Percentiles rank a stretch among this genome's conserved stretches.
These are phyloP conservation scores for Suillus lakei DNA, from an alignment of 768 basidiomycete species.

Conservation along the genomic window DNA sequence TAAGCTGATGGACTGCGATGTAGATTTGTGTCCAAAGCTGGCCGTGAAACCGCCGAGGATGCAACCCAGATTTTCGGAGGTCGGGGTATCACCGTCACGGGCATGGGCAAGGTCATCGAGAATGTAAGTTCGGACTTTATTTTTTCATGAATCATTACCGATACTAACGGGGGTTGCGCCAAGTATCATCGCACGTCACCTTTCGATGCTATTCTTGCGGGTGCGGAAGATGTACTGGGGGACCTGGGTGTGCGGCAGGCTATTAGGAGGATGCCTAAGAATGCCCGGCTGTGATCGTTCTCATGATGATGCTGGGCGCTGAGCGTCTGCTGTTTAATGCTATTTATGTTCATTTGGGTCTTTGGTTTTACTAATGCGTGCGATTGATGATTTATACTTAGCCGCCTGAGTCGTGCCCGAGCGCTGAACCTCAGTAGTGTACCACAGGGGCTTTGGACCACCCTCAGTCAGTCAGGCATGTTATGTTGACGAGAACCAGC, in stretches of 20 bases:
- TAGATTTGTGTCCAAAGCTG: conserved; percentile 69
- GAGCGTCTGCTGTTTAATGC: neutral
- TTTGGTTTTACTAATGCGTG: too few relatives aligned
- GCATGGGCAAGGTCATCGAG: conserved; percentile 86
- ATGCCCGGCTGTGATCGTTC: conserved; percentile 42
- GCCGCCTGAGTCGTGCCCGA: too few relatives aligned
- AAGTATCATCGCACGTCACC: conserved; percentile 85
- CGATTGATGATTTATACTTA: neutral
- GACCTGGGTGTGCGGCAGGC: conserved; percentile 79
- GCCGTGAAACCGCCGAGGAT: conserved; percentile 60
- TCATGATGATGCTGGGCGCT: neutral
- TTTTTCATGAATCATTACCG: neutral
- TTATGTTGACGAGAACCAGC: neutral
- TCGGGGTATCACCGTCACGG: conserved; percentile 82
- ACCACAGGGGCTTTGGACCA: neutral
- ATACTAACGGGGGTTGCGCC: neutral
- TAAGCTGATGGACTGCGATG: conserved; percentile 9
- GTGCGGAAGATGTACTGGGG: conserved; percentile 75
- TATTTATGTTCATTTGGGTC: neutral
- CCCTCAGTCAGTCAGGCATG: neutral
- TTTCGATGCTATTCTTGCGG: conserved; percentile 85
- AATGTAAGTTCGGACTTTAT: conserved; percentile 53
- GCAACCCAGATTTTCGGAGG: conserved; percentile 90
- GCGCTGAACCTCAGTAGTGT: too few relatives aligned
- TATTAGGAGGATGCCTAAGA: conserved; percentile 68